Conservation (phyloP, 2,329 filamentous ascomycete genomes). For the Stromatinia cepivora region DNA sequence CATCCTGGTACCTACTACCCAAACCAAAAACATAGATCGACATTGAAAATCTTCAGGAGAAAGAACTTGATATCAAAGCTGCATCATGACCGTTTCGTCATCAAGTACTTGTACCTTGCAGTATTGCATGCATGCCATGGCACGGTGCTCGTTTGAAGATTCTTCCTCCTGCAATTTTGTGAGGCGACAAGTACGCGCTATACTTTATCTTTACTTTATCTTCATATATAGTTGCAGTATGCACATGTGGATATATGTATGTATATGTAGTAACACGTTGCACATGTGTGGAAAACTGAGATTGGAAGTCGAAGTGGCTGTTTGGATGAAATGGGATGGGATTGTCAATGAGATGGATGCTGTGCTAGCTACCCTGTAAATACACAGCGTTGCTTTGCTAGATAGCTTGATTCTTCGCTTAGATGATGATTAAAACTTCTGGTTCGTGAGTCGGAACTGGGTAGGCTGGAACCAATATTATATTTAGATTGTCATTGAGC, state of each 20-base stretch:
- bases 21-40: background rate
- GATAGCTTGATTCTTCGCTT: background rate
- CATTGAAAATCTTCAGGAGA: background rate
- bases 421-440: background rate
- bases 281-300: background rate
- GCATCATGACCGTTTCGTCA: background rate
- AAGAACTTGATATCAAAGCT: background rate
- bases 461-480: background rate
- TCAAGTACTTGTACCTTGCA: constrained; percentile 14
- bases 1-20: background rate
- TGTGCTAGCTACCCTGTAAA: background rate
- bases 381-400: background rate
- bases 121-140: background rate
- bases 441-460: background rate
- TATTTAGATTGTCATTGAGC: background rate
- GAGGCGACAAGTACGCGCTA: background rate
- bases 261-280: background rate
- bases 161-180: background rate
- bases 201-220: background rate
- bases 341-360: background rate
- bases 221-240: background rate
- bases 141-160: background rate
- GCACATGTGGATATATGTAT: background rate
- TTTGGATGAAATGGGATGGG: background rate
- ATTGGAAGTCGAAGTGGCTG: background rate